phyloP scores from a whole-genome alignment of 345 rosid genomes.

The Tarenaya hassleriana region DNA sequence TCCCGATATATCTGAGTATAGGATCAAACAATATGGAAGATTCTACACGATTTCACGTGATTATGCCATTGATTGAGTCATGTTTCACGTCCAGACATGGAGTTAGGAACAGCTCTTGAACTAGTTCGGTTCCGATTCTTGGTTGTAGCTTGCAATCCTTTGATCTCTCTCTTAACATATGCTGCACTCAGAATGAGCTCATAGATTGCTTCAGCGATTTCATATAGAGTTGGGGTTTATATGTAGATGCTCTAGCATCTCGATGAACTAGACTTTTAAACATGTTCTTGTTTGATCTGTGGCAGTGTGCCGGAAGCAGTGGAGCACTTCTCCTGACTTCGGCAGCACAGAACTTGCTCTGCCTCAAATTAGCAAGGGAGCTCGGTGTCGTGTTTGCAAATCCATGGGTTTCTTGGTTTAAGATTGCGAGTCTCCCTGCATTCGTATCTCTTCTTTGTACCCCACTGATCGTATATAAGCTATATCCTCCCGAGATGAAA shows the following conservation, averaged over 20 bases:
- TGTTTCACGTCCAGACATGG: neutral
- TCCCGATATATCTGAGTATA: too few species aligned
- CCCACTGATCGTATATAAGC: constrained; percentile 66
- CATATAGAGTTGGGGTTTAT: too few species aligned
- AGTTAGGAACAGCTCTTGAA: neutral
- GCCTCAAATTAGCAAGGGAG: constrained; percentile 90
- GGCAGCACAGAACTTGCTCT: constrained; percentile 89
- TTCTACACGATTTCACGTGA: too few species aligned
- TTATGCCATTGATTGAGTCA: neutral
- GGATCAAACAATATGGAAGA: too few species aligned
- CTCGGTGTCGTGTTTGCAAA: constrained; percentile 65
- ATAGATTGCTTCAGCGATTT: too few species aligned
- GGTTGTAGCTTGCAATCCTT: neutral
- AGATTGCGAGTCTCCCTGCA: constrained; percentile 86
- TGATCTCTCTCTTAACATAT: too few species aligned
- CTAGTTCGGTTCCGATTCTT: neutral
- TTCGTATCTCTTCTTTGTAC: constrained; percentile 64
- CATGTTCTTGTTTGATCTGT: constrained; percentile 25
- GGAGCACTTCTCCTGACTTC: constrained; percentile 93
- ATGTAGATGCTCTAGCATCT: too few species aligned
- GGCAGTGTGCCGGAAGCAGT: constrained; percentile 69
- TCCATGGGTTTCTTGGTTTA: constrained; percentile 96
- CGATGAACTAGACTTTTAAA: neutral
- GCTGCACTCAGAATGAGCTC: too few species aligned
- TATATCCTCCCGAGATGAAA: constrained; percentile 88